Conservation (phyloP, 257 asterid genomes). For the Echium plantagineum region DNA sequence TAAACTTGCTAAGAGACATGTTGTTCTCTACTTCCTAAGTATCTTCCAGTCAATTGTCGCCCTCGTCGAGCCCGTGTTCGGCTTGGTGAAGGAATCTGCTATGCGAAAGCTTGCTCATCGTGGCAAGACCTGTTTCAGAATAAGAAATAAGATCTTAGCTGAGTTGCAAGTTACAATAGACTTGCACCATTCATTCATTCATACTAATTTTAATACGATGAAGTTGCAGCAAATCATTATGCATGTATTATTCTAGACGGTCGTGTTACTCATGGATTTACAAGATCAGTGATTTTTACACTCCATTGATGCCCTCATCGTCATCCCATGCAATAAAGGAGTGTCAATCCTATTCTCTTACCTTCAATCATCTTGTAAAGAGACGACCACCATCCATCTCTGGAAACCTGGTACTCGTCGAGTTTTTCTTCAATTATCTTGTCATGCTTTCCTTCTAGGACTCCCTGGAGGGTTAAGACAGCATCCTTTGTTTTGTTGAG, state of each 20-base stretch:
- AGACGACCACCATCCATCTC: constrained; percentile 56
- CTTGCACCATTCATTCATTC: too few species aligned
- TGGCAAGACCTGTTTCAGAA: neutral
- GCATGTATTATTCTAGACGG: too few species aligned
- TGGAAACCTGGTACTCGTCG: constrained; percentile 34
- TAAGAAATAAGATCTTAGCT: neutral
- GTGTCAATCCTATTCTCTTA: neutral
- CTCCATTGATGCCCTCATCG: too few species aligned
- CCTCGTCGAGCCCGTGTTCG: too few species aligned
- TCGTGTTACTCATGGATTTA: too few species aligned
- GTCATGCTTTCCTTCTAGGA: constrained; percentile 77
- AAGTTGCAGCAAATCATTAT: too few species aligned
- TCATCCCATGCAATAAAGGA: neutral
- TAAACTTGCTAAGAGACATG: neutral
- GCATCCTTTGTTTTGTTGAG: constrained; percentile 80
- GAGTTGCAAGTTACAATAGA: neutral
- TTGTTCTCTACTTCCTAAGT: neutral
- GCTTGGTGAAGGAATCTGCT: neutral
- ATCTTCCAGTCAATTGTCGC: neutral
- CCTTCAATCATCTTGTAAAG: constrained; percentile 59
- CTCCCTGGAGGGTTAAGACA: constrained; percentile 72
- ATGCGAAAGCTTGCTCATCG: neutral
- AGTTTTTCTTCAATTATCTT: constrained; percentile 46
- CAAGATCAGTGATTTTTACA: too few species aligned
- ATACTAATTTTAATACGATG: too few species aligned